phyloP scores from a whole-genome alignment of 129 eudicot genomes.

The Chrysanthemum makinoi region DNA sequence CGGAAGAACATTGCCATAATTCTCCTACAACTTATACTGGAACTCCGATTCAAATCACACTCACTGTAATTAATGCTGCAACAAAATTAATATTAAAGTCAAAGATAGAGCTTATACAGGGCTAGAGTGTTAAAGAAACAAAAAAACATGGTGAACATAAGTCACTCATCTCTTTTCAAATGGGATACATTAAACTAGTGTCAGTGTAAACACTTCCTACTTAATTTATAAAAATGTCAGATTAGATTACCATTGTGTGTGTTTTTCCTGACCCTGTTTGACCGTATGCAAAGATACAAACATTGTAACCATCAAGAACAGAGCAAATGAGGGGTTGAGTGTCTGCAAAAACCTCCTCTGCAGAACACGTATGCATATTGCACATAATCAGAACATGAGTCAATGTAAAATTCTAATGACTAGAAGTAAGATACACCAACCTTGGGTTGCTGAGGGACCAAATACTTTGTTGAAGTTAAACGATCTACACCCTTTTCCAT shows the following conservation, averaged over 20 bases:
- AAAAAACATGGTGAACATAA: no score
- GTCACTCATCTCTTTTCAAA: no score
- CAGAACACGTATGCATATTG: constrained; percentile 5
- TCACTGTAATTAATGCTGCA: no score
- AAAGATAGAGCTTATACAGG: no score
- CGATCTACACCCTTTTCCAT: constrained; percentile 86
- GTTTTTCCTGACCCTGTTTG: constrained; percentile 99
- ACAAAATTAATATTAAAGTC: no score
- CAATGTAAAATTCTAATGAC: neutral
- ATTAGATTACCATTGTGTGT: constrained; percentile 75
- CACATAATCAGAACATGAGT: constrained; percentile 9
- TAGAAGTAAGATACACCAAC: constrained; percentile 38
- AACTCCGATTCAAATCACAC: no score
- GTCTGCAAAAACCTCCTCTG: constrained; percentile 98
- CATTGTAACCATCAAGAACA: constrained; percentile 96
- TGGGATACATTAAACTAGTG: no score
- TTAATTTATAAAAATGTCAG: neutral
- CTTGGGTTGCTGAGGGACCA: constrained; percentile 92
- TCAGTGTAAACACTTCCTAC: neutral
- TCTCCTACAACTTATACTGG: no score
- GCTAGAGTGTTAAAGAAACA: no score
- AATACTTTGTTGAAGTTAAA: constrained; percentile 94
- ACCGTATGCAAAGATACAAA: constrained; percentile 97
- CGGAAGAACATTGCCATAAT: no score
- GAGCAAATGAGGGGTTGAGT: constrained; percentile 86